A percentile compares a stretch with the other conserved stretches of the same genome.
Evolutionary conservation across 768 basidiomycete species (phyloP).

Genomic region (Royoungia palumana): DNA sequence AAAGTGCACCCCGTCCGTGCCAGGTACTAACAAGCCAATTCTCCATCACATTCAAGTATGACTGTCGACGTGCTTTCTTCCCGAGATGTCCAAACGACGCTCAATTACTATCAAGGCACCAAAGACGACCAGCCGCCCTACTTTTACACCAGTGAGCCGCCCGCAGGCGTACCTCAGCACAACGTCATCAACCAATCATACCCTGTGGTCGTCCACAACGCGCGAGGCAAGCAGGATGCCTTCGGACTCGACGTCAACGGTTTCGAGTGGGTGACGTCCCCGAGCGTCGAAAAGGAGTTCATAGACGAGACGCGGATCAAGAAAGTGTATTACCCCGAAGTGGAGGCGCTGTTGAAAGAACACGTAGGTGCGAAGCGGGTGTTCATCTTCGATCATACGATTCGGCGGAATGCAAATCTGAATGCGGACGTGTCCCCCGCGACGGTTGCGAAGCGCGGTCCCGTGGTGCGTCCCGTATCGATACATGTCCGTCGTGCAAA

Average conservation of each 20-base stretch:
- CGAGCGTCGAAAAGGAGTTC: constrained; percentile 35
- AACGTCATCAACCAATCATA: constrained; percentile 22
- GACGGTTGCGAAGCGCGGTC: no score
- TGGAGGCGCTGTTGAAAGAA: constrained; percentile 36
- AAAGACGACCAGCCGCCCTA: constrained; percentile 26
- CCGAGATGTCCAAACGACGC: constrained; percentile 33
- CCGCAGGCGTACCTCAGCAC: constrained; percentile 19
- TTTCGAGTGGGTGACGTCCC: constrained; percentile 36
- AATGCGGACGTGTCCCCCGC: no score
- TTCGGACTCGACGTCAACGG: constrained; percentile 35
- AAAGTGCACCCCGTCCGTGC: neutral
- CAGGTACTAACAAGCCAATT: neutral
- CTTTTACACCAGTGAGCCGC: constrained; percentile 28
- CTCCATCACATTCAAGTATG: constrained; percentile 3
- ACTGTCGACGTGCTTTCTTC: constrained; percentile 23
- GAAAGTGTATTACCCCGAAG: constrained; percentile 37
- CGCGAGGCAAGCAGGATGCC: constrained; percentile 27
- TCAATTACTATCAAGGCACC: constrained; percentile 33
- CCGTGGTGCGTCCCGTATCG: no score
- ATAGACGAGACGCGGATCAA: constrained; percentile 34
- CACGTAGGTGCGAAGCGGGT: constrained; percentile 34
- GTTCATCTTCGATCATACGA: constrained; percentile 43
- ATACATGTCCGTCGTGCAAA: no score
- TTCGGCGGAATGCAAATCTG: constrained; percentile 32
- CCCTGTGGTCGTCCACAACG: constrained; percentile 22